phyloP scores from a whole-genome alignment of 441 rosid genomes.

The Monsonia emarginata region DNA sequence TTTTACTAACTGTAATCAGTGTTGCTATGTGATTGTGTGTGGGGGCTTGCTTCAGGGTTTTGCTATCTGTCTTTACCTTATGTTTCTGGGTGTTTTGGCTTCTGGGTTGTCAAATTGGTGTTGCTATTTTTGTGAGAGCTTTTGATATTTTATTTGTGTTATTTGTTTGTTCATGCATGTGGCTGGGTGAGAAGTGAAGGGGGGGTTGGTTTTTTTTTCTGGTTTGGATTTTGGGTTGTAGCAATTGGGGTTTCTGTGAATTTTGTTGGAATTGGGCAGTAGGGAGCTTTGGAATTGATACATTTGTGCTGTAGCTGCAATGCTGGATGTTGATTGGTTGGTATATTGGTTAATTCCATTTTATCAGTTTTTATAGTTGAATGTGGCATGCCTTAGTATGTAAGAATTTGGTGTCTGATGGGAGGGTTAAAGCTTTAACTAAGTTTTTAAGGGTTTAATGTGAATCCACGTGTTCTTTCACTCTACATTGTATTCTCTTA shows the following conservation, averaged over 20 bases:
- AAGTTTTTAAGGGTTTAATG: background rate
- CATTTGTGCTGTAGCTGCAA: slow-evolving; percentile 8
- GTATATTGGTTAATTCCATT: background rate
- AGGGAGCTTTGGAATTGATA: slow-evolving; percentile 24
- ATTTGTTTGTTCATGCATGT: no score
- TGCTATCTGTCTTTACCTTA: no score
- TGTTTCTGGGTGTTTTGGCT: no score
- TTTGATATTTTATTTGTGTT: no score
- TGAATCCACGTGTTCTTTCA: background rate
- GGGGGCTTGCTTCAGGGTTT: no score
- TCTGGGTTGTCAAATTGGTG: no score
- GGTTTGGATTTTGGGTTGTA: background rate
- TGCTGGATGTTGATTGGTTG: slow-evolving; percentile 12
- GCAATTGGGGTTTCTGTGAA: slow-evolving; percentile 7
- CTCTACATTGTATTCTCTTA: slow-evolving; percentile 3
- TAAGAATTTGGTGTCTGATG: slow-evolving; percentile 9
- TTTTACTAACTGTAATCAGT: no score
- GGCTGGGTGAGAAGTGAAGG: no score
- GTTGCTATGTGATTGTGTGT: no score
- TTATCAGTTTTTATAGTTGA: slow-evolving; percentile 9
- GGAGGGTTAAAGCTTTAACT: slow-evolving; percentile 4
- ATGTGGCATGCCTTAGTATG: slow-evolving; percentile 16
- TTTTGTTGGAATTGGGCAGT: slow-evolving; percentile 10
- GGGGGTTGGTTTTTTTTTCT: no score
- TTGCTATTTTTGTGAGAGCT: no score